These are phyloP conservation scores for Anthracocystis panici-leucophaei DNA, from an alignment of 1,284 basidiomycete species.

Conservation along the genomic window DNA sequence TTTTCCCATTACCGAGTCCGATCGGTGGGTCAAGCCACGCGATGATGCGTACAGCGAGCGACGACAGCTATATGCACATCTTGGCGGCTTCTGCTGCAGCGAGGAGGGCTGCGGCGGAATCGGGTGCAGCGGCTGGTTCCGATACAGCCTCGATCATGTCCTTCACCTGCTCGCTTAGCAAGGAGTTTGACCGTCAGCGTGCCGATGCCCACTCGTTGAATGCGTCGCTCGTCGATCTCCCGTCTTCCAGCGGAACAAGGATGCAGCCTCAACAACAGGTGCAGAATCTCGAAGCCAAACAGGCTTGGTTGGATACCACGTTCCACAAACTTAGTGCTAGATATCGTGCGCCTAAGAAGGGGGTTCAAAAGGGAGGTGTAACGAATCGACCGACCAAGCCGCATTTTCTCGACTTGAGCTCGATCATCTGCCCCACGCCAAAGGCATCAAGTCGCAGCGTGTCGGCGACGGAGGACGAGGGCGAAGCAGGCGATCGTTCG, in stretches of 20 bases:
- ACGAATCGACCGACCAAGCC: slow-evolving; percentile 25
- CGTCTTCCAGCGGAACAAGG: not conserved
- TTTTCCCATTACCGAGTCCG: slow-evolving; percentile 32
- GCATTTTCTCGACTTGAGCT: slow-evolving; percentile 53
- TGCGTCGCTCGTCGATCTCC: slow-evolving; percentile 16
- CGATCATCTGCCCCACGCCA: slow-evolving; percentile 43
- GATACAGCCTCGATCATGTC: slow-evolving; percentile 41
- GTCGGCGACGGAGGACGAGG: slow-evolving; percentile 27
- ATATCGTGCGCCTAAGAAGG: slow-evolving; percentile 32
- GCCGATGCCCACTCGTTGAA: slow-evolving; percentile 17
- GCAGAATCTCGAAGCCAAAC: slow-evolving; percentile 15
- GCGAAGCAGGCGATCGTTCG: slow-evolving; percentile 30
- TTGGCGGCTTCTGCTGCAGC: slow-evolving; percentile 44
- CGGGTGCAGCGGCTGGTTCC: slow-evolving; percentile 10
- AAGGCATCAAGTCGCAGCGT: slow-evolving; percentile 1
- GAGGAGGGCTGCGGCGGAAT: slow-evolving; percentile 24
- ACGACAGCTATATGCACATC: slow-evolving; percentile 48
- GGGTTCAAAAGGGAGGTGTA: slow-evolving; percentile 9
- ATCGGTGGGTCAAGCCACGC: slow-evolving; percentile 19
- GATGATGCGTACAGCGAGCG: slow-evolving; percentile 45
- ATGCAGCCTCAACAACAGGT: not conserved
- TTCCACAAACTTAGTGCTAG: slow-evolving; percentile 43
- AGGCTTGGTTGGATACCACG: slow-evolving; percentile 45
- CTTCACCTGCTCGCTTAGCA: slow-evolving; percentile 44
- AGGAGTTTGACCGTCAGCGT: slow-evolving; percentile 46